Evolutionary conservation across 345 rosid genomes (phyloP).

Genomic region (Citrus maxima): DNA sequence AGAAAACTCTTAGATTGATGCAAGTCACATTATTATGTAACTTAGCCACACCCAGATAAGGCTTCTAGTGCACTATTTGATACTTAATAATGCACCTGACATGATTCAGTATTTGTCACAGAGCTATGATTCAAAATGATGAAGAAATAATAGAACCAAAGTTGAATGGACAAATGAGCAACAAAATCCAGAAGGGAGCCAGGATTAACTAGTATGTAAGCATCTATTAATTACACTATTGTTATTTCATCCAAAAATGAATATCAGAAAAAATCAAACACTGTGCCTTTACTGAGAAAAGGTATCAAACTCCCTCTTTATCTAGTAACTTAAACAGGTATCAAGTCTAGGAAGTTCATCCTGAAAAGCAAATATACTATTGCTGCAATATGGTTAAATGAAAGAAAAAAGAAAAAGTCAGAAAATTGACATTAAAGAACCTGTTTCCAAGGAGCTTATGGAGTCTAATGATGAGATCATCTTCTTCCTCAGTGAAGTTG

Average conservation of each 20-base stretch:
- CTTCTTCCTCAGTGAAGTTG: slow-evolving; percentile 50
- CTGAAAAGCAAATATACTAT: background rate
- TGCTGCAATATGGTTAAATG: background rate
- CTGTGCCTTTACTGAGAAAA: background rate
- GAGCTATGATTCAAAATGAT: background rate
- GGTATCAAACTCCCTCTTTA: no score
- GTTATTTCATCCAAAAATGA: no score
- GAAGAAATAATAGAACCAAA: background rate
- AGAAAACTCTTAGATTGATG: no score
- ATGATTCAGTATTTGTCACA: background rate
- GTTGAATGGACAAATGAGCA: no score
- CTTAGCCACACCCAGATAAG: no score
- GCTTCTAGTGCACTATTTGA: background rate
- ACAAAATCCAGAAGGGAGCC: no score
- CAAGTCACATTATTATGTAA: no score
- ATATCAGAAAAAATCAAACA: no score
- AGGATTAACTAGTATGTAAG: no score
- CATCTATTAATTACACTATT: no score
- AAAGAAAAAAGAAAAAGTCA: background rate
- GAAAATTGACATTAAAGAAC: slow-evolving; percentile 1
- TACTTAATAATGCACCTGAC: background rate
- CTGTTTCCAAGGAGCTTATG: slow-evolving; percentile 71
- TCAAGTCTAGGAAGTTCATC: background rate
- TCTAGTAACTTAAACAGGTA: background rate
- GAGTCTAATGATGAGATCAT: slow-evolving; percentile 58